Evolutionary conservation across 2,329 filamentous ascomycete genomes (phyloP).

Genomic region (Neonectria hederae): DNA sequence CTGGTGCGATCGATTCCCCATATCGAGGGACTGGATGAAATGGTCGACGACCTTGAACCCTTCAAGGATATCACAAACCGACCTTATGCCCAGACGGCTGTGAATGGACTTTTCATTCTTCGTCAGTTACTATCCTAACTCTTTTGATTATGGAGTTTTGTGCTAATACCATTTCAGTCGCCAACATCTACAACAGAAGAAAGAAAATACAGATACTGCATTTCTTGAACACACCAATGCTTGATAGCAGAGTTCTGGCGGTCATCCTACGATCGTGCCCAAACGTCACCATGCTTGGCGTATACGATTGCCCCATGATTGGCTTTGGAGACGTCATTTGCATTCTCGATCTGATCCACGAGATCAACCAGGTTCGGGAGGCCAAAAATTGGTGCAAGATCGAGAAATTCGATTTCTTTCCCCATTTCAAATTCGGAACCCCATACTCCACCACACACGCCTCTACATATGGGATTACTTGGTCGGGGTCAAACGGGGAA

Average conservation of each 20-base stretch:
- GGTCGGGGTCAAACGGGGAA: constrained; percentile 37
- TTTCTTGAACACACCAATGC: constrained; percentile 42
- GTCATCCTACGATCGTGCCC: constrained; percentile 48
- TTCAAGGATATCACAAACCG: not conserved
- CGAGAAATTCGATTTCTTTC: constrained; percentile 47
- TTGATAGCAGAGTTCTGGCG: constrained; percentile 48
- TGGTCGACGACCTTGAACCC: not conserved
- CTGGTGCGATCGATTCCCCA: constrained; percentile 23
- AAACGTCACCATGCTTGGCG: constrained; percentile 45
- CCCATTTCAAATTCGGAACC: constrained; percentile 44
- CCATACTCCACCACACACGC: constrained; percentile 23
- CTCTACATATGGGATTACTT: constrained; percentile 45
- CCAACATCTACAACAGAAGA: constrained; percentile 29
- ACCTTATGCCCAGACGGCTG: constrained; percentile 25
- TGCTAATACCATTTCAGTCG: constrained; percentile 39
- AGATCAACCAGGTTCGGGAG: constrained; percentile 45
- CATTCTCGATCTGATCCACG: constrained; percentile 49
- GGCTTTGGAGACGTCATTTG: constrained; percentile 49
- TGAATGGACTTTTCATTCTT: constrained; percentile 17
- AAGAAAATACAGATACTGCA: constrained; percentile 40
- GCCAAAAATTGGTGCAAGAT: constrained; percentile 27
- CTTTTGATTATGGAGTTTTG: not conserved
- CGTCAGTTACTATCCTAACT: constrained; percentile 37
- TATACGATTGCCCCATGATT: constrained; percentile 51
- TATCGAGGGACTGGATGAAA: not conserved